Conservation (phyloP, 495 filamentous ascomycete genomes). For the Aspergillus incahuasiensis region DNA sequence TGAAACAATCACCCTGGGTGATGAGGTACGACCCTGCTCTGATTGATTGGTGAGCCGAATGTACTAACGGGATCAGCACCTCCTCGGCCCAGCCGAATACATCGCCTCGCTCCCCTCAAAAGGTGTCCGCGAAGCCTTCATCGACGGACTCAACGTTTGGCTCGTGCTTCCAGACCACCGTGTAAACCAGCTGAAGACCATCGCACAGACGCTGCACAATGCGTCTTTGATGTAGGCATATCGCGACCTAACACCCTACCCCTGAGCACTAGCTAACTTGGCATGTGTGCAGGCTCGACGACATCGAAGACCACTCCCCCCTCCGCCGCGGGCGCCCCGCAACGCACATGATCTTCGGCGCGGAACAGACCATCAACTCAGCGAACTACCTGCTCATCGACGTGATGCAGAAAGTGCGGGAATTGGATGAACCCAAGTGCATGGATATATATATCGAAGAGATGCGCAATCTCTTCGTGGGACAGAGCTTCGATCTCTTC, state of each 20-base stretch:
- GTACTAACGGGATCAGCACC: neutral
- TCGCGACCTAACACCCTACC: conserved; percentile 1
- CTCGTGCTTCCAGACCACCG: conserved; percentile 5
- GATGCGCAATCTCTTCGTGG: conserved; percentile 27
- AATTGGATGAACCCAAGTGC: conserved; percentile 29
- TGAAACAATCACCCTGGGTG: neutral
- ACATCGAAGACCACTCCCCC: conserved; percentile 36
- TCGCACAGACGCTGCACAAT: conserved; percentile 18
- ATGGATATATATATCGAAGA: conserved; percentile 22
- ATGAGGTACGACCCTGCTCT: conserved; percentile 6
- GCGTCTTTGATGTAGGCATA: conserved; percentile 19
- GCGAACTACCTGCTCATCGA: conserved; percentile 68
- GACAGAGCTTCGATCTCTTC: conserved; percentile 35
- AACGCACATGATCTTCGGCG: conserved; percentile 33
- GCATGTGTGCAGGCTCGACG: conserved; percentile 27
- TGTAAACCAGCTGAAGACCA: conserved; percentile 13
- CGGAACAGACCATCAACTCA: conserved; percentile 45
- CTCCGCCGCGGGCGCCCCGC: conserved; percentile 35
- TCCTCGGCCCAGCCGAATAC: conserved; percentile 13
- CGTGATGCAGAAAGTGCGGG: conserved; percentile 52
- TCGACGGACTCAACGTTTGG: conserved; percentile 23
- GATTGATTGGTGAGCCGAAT: neutral
- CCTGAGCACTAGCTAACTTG: conserved; percentile 11
- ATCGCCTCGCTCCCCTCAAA: conserved; percentile 22
- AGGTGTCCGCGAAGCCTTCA: conserved; percentile 16